phyloP scores from a whole-genome alignment of 129 eudicot species.

The Chrysanthemum lavandulifolium region DNA sequence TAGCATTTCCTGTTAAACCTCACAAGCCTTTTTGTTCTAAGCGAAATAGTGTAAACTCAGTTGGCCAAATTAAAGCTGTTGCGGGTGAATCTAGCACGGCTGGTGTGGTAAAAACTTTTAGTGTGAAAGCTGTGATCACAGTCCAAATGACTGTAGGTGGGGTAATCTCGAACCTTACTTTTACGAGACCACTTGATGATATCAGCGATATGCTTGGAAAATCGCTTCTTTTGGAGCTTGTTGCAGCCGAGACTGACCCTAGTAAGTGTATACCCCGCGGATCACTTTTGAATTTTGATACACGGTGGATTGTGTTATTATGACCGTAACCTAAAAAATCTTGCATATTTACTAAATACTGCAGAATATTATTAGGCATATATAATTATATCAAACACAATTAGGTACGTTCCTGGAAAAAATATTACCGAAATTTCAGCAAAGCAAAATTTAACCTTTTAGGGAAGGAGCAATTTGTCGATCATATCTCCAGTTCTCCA shows the following conservation, averaged over 20 bases:
- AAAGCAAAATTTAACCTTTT: too few species aligned
- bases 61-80: slow-evolving; percentile 1
- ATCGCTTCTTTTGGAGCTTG: slow-evolving; percentile 63
- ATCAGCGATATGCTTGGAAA: slow-evolving; percentile 54
- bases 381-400: too few species aligned
- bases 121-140: slow-evolving; percentile 42
- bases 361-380: too few species aligned
- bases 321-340: too few species aligned
- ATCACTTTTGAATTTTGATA: too few species aligned
- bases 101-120: slow-evolving; percentile 2
- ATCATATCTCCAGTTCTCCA: too few species aligned
- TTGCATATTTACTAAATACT: too few species aligned
- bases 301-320: too few species aligned
- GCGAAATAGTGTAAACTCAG: not conserved
- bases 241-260: slow-evolving; percentile 54
- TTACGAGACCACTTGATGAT: slow-evolving; percentile 40
- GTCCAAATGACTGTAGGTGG: slow-evolving; percentile 57
- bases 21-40: not conserved
- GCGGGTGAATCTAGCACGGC: not conserved
- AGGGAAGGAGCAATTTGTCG: too few species aligned
- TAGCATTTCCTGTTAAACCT: slow-evolving; percentile 5
- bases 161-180: slow-evolving; percentile 30
- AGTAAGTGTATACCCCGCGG: slow-evolving; percentile 33
- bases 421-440: too few species aligned
- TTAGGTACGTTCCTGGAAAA: too few species aligned